Evolutionary conservation across 306 rosid genomes (phyloP).

Genomic region (Sesbania bispinosa): DNA sequence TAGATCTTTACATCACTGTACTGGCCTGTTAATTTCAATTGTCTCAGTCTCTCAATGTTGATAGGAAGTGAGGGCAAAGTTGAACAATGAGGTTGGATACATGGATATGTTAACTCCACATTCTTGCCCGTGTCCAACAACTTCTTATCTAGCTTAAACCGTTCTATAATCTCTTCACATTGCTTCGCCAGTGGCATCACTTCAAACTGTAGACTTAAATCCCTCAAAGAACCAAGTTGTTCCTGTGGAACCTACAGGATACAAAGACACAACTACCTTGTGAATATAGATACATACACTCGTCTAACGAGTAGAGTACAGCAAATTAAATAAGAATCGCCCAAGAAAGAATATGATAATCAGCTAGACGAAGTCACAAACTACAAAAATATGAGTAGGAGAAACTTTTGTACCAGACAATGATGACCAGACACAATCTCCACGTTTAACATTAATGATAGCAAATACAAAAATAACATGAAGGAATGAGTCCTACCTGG

Average conservation of each 20-base stretch:
- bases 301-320: neutral
- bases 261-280: slow-evolving; percentile 26
- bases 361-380: neutral
- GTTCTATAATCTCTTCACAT: slow-evolving; percentile 67
- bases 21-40: slow-evolving; percentile 57
- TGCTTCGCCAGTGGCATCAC: slow-evolving; percentile 72
- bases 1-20: slow-evolving; percentile 66
- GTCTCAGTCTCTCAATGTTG: slow-evolving; percentile 46
- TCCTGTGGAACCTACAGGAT: slow-evolving; percentile 58
- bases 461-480: neutral
- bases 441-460: neutral
- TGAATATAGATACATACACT: neutral
- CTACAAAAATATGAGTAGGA: no score
- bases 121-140: slow-evolving; percentile 45
- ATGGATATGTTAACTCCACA: slow-evolving; percentile 64
- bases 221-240: slow-evolving; percentile 67
- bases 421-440: no score
- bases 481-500: slow-evolving; percentile 39
- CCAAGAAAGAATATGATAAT: neutral
- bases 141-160: slow-evolving; percentile 52
- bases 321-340: neutral
- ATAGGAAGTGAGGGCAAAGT: slow-evolving; percentile 68
- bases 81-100: slow-evolving; percentile 53
- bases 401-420: no score
- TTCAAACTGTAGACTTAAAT: slow-evolving; percentile 68